Base-by-base conservation (phyloP, 805 yeast genomes). In the Kazachstania viticola region DNA sequence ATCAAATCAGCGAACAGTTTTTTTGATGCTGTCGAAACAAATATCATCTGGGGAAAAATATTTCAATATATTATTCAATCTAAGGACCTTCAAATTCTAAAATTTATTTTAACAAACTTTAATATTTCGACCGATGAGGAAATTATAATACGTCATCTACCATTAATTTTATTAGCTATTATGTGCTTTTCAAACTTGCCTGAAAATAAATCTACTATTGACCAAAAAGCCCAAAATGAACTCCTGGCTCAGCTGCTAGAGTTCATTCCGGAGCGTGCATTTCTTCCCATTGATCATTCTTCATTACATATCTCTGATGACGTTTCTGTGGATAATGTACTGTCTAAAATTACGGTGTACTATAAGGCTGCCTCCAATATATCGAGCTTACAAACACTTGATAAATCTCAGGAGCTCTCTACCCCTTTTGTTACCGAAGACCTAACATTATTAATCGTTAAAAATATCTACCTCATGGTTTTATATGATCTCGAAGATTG, bases 21-120 rank as follows among this genome's bases (percentile, higher is more conserved):
- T 35, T 84, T 91, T 51, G 95, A 91, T 55, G 78, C 83, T 4
- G 79, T 87, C 3, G 98, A 91, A 48, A 72, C 95, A 0, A 54
- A 65, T 17, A 69, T 69, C 17, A 87, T 91, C 4, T 88, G 95
- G 87, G 65, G 74, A 3, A 71, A 73, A 37, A 54, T 79, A 2
- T 61, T 71, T 29, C 53, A 48, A n/a, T 40, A 42, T 18, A 24
- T 45, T 14, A 34, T 39, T 3, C 58, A 56, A 1, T 56, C 54
- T 5, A 42, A 43, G 4, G 53, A 68, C 25, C 42, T 72, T 15
- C 67, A 63, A 0, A 58, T 80, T 14, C 59, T 83, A 6, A 55
- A 60, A 4, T 87, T 76, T 51, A 64, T 82, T 13, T 40, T 84
- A 9, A 60, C 62, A 15, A 67, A 68, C 32, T 88, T 83, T 59